Evolutionary conservation across 75 land plant species (phyloP).

Genomic region (Selaginella tamariscina): DNA sequence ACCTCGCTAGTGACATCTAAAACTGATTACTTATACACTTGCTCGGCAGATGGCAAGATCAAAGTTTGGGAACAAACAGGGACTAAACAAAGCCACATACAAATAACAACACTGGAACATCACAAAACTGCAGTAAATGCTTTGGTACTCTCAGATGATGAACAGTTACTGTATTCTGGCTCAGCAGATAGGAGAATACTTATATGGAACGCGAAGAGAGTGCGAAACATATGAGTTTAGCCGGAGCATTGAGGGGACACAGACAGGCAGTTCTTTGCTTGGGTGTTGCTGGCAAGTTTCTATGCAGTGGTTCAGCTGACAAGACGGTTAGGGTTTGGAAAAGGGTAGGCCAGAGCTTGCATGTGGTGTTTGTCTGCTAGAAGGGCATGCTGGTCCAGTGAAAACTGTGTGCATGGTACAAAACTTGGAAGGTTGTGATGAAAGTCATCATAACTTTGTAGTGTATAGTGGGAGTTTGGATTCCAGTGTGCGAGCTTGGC

Average conservation of each 20-base stretch:
- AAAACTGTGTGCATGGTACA: not conserved
- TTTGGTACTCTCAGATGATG: not conserved
- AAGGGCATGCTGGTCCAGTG: slow-evolving; percentile 1
- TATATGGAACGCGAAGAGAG: slow-evolving; percentile 7
- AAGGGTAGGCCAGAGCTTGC: not conserved
- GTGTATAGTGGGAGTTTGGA: slow-evolving; percentile 6
- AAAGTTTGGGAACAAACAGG: not conserved
- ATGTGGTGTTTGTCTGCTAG: not conserved
- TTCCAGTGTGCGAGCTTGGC: not conserved
- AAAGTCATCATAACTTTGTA: not conserved
- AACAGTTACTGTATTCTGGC: not conserved
- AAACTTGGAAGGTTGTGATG: not conserved
- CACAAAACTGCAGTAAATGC: slow-evolving; percentile 4
- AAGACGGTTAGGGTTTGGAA: not conserved
- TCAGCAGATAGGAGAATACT: not conserved
- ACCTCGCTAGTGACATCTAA: not conserved
- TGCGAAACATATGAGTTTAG: not conserved
- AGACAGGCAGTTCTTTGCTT: slow-evolving; percentile 7
- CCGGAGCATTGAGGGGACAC: not conserved
- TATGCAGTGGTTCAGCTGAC: slow-evolving; percentile 9
- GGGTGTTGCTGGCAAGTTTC: not conserved
- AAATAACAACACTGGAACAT: not conserved
- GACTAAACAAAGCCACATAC: not conserved
- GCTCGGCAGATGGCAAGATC: slow-evolving; percentile 7
- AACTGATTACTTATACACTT: not conserved